Conservation (phyloP, 225 moss, liverwort and hornwort genomes). For the Asterella californica region DNA sequence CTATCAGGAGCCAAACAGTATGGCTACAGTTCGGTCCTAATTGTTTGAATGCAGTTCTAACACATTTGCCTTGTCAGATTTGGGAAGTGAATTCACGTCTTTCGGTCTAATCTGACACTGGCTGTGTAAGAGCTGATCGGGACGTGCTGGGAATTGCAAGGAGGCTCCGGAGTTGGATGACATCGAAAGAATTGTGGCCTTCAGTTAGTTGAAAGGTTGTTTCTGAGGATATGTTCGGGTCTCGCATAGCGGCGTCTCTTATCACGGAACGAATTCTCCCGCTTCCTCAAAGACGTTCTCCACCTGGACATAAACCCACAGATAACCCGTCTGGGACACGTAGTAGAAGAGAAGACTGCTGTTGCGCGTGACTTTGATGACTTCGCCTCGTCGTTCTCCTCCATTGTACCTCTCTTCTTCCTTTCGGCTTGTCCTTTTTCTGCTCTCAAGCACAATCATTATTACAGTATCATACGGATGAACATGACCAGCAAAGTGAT, state of each 20-base stretch:
- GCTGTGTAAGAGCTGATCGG: too few relatives aligned
- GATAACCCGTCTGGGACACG: too few relatives aligned
- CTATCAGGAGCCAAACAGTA: slow-evolving; percentile 4
- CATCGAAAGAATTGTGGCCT: background rate
- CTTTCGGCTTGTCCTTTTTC: slow-evolving; percentile 83
- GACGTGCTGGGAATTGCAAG: background rate
- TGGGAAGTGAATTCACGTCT: background rate
- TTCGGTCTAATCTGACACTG: background rate
- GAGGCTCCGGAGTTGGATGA: background rate
- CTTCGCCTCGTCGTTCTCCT: slow-evolving; percentile 62
- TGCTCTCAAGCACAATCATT: slow-evolving; percentile 17
- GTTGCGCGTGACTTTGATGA: slow-evolving; percentile 75
- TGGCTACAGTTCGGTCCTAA: background rate
- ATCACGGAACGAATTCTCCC: slow-evolving; percentile 1
- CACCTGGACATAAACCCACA: too few relatives aligned
- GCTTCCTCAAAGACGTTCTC: too few relatives aligned
- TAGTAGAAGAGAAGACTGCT: too few relatives aligned
- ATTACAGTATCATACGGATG: background rate
- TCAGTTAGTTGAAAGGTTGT: background rate
- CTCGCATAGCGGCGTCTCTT: background rate
- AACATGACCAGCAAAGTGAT: background rate
- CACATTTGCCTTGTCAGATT: background rate
- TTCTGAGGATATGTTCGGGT: background rate
- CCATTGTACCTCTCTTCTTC: slow-evolving; percentile 63
- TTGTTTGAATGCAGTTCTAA: too few relatives aligned